Conservation (phyloP, 148 eudicot species). For the Silene latifolia region DNA sequence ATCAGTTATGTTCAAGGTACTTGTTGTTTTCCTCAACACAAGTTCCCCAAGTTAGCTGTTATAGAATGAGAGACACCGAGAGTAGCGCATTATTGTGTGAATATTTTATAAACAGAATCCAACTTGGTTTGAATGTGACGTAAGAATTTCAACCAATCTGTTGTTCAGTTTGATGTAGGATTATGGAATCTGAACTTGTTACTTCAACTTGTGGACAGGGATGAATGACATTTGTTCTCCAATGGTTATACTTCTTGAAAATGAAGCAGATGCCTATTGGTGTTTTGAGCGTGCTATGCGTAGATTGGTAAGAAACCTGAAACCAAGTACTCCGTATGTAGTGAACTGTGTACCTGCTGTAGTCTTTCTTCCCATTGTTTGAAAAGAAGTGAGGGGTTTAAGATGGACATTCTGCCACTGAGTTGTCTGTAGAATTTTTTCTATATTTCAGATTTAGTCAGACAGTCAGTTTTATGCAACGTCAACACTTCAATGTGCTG, state of each 20-base stretch:
- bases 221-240: conserved; percentile 99
- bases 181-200: not conserved
- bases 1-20: conserved; percentile 94
- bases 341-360: not conserved
- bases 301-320: conserved; percentile 59
- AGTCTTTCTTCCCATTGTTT: not conserved
- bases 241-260: conserved; percentile 75
- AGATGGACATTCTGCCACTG: not conserved
- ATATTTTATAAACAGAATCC: not conserved
- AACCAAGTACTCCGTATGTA: not conserved
- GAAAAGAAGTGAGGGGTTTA: not conserved
- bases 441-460: not conserved
- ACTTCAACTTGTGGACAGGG: conserved; percentile 43
- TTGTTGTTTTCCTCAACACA: not conserved
- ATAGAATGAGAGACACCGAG: not conserved
- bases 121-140: not conserved
- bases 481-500: not conserved
- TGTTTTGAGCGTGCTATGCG: conserved; percentile 97
- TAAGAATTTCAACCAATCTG: not conserved
- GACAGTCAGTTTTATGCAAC: not conserved
- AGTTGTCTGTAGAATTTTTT: not conserved
- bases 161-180: not conserved
- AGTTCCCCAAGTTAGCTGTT: not conserved
- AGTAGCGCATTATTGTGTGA: not conserved
- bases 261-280: conserved; percentile 97